Conservation (phyloP, 2,329 filamentous ascomycete genomes). For the Microcera coccophila region DNA sequence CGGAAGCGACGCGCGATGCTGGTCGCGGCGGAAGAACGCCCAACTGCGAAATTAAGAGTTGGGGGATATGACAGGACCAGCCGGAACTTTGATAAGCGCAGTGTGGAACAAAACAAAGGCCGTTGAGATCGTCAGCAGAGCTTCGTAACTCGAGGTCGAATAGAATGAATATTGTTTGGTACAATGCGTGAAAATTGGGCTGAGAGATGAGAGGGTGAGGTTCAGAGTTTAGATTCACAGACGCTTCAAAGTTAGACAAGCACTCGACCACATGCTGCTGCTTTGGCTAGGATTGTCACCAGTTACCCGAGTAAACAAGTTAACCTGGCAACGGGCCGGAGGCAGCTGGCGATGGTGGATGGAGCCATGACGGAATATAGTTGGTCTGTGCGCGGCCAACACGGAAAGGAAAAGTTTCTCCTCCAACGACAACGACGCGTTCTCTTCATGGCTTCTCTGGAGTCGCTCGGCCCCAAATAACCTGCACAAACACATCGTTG, state of each 20-base stretch:
- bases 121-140: neutral
- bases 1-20: constrained; percentile 12
- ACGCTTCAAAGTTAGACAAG: neutral
- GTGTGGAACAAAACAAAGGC: neutral
- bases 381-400: constrained; percentile 21
- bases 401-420: constrained; percentile 19
- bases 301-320: constrained; percentile 32
- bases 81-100: neutral
- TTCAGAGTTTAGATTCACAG: neutral
- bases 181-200: neutral
- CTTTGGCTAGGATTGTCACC: no score
- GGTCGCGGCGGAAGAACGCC: constrained; percentile 2
- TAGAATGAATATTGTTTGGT: neutral
- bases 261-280: neutral
- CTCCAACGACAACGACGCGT: constrained; percentile 11
- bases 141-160: neutral
- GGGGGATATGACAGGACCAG: neutral
- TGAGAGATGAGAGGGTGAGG: neutral
- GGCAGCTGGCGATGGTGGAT: neutral
- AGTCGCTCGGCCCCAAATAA: neutral
- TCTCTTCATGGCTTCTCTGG: constrained; percentile 7
- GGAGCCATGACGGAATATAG: constrained; percentile 2
- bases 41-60: neutral
- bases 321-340: constrained; percentile 34
- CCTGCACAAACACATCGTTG: neutral